Evolutionary conservation across 345 rosid genomes (phyloP).

Genomic region (Capsella bursapastoris): DNA sequence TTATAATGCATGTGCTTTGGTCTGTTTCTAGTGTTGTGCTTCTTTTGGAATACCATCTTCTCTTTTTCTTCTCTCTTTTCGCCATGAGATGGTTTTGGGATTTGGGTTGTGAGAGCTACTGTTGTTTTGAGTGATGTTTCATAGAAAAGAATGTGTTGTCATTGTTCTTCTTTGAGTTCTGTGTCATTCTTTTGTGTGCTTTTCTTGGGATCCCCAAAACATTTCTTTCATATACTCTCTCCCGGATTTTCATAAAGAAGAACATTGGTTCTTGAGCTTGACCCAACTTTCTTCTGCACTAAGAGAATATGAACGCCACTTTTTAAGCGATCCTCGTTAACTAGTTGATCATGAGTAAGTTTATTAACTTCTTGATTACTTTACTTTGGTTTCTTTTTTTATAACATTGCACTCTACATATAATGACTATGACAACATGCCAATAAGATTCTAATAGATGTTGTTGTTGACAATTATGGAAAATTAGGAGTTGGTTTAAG

Average conservation of each 20-base stretch:
- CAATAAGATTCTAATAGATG: slow-evolving; percentile 33
- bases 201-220: slow-evolving; percentile 48
- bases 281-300: slow-evolving; percentile 42
- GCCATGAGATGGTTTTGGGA: slow-evolving; percentile 34
- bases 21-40: slow-evolving; percentile 32
- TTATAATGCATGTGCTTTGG: slow-evolving; percentile 40
- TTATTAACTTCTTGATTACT: slow-evolving; percentile 26
- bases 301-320: slow-evolving; percentile 35
- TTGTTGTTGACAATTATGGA: slow-evolving; percentile 24
- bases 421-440: slow-evolving; percentile 27
- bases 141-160: slow-evolving; percentile 40
- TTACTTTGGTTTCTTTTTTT: background rate
- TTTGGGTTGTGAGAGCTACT: slow-evolving; percentile 28
- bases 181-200: slow-evolving; percentile 42
- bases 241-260: slow-evolving; percentile 43
- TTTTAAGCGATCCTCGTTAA: slow-evolving; percentile 19
- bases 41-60: slow-evolving; percentile 26
- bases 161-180: slow-evolving; percentile 45
- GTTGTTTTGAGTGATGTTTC: slow-evolving; percentile 33
- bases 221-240: slow-evolving; percentile 35
- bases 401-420: background rate
- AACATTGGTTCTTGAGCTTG: slow-evolving; percentile 44
- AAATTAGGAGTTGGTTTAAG: slow-evolving; percentile 22
- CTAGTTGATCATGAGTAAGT: background rate
- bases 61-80: slow-evolving; percentile 19